Conservation (phyloP, 2,329 filamentous ascomycete genomes). For the Talaromyces amestolkiae region DNA sequence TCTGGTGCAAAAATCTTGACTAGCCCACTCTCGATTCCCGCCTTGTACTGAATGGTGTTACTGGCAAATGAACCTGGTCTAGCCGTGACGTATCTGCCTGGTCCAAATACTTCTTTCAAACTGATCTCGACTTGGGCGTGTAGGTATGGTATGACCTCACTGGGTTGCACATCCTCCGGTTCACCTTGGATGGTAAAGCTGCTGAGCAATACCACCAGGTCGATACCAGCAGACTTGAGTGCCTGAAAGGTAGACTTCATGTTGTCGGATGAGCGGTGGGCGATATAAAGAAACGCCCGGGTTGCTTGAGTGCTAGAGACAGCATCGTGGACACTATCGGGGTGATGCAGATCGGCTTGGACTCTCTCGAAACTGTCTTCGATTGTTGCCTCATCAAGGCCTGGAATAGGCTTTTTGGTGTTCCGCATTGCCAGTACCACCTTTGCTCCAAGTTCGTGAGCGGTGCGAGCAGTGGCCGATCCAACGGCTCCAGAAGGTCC, state of each 20-base stretch:
- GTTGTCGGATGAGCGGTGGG: slow-evolving; percentile 33
- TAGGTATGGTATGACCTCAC: neutral
- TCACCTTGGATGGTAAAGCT: neutral
- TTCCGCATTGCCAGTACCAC: neutral
- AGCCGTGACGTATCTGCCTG: neutral
- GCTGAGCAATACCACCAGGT: slow-evolving; percentile 50
- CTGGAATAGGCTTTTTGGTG: neutral
- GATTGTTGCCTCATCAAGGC: neutral
- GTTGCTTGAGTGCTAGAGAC: neutral
- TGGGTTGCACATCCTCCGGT: neutral
- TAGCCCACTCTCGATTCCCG: neutral
- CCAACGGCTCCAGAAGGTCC: neutral
- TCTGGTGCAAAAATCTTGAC: neutral
- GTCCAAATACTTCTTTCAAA: neutral
- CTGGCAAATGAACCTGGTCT: neutral
- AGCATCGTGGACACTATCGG: neutral
- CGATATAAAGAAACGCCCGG: slow-evolving; percentile 50
- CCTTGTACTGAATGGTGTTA: neutral
- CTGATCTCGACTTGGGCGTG: neutral
- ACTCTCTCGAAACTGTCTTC: neutral
- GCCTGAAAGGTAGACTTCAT: slow-evolving; percentile 45
- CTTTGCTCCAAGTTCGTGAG: neutral
- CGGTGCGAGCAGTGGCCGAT: neutral
- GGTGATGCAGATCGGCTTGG: neutral
- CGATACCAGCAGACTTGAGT: slow-evolving; percentile 46